A percentile compares a stretch with the other conserved stretches of the same genome.
These are phyloP conservation scores for Alternaria burnsii DNA, from an alignment of 2,329 filamentous ascomycete genomes.

Conservation along the genomic window DNA sequence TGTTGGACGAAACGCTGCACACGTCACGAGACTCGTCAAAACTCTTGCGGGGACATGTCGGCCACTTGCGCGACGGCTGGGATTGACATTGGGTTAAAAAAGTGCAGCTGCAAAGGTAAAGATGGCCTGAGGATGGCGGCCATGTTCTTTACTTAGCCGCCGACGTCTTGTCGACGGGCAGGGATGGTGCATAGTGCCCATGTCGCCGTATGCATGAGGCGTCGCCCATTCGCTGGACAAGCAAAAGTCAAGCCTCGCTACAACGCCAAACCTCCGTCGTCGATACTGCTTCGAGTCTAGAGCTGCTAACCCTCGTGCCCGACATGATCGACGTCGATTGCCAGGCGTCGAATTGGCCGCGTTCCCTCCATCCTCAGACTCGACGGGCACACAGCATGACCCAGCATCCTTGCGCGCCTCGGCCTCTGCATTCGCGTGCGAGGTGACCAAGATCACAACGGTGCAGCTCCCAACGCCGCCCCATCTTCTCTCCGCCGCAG, in stretches of 20 bases:
- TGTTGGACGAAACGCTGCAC: background rate
- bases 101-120: background rate
- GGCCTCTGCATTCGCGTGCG: constrained; percentile 14
- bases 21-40: background rate
- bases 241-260: constrained; percentile 28
- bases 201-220: constrained; percentile 17
- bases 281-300: constrained; percentile 14
- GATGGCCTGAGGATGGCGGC: constrained; percentile 2
- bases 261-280: constrained; percentile 22
- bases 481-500: constrained; percentile 22
- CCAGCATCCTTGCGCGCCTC: constrained; percentile 20
- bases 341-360: constrained; percentile 29
- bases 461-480: constrained; percentile 19
- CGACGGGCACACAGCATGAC: constrained; percentile 17
- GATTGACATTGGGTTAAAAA: constrained; percentile 14
- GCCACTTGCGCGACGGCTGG: constrained; percentile 7
- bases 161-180: constrained; percentile 15
- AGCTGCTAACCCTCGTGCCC: constrained; percentile 16
- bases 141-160: constrained; percentile 25
- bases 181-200: constrained; percentile 22
- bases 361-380: constrained; percentile 21
- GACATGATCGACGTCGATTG: constrained; percentile 24
- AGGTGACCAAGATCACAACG: constrained; percentile 26
- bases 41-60: background rate
- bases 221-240: constrained; percentile 29